Evolutionary conservation across 179 eudicot genomes (phyloP).

Genomic region (Pouteria campechiana): DNA sequence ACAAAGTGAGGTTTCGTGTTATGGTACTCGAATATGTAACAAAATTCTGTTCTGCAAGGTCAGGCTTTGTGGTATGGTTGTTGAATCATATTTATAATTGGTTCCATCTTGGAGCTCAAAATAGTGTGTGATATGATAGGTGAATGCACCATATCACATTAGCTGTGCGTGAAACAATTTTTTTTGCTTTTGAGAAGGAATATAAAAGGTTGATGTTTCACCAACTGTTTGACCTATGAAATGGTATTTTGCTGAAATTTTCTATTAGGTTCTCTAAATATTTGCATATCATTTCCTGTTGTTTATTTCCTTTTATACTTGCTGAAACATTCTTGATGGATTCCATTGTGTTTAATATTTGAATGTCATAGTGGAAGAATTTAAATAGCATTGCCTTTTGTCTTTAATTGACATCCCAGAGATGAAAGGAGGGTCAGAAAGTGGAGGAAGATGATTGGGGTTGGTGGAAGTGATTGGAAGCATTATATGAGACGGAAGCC

Average conservation of each 20-base stretch:
- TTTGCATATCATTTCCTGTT: constrained; percentile 6
- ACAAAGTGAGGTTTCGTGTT: background rate
- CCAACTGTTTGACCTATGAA: background rate
- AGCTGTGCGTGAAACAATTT: too few species aligned
- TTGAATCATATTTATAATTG: too few species aligned
- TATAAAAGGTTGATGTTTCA: too few species aligned
- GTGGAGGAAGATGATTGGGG: constrained; percentile 99
- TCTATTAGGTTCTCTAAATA: background rate
- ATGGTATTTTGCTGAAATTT: background rate
- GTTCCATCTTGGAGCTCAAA: too few species aligned
- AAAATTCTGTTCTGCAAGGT: background rate
- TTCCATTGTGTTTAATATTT: too few species aligned
- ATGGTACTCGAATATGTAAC: background rate
- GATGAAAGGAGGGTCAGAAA: constrained; percentile 83
- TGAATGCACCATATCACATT: too few species aligned
- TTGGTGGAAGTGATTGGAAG: constrained; percentile 98
- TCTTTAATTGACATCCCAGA: constrained; percentile 26
- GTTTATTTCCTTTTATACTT: background rate
- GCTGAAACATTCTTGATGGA: background rate
- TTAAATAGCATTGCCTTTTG: background rate
- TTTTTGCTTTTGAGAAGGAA: too few species aligned
- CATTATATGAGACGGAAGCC: constrained; percentile 77
- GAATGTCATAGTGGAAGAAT: background rate
- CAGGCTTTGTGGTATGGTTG: too few species aligned
- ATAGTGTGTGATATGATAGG: too few species aligned